Conservation (phyloP, 306 rosid genomes). For the Prunus persica region DNA sequence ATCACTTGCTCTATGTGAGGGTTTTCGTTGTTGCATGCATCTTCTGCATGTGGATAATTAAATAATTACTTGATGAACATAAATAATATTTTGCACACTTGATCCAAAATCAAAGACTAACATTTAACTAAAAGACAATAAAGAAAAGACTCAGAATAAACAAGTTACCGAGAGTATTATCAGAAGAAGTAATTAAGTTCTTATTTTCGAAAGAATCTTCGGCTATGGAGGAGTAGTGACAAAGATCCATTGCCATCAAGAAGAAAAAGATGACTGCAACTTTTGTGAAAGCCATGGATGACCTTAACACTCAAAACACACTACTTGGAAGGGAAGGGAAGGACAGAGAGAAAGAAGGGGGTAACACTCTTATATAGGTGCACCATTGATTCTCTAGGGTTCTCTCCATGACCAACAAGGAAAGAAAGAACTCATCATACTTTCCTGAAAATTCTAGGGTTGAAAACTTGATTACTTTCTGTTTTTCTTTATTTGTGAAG, state of each 20-base stretch:
- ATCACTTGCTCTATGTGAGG: background rate
- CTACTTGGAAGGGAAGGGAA: too few relatives aligned
- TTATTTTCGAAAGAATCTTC: background rate
- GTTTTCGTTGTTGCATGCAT: background rate
- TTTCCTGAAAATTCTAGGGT: background rate
- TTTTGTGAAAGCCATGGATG: background rate
- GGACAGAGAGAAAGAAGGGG: background rate
- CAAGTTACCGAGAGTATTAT: too few relatives aligned
- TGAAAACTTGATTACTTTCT: background rate
- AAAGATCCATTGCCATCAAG: background rate
- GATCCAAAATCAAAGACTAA: too few relatives aligned
- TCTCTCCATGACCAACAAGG: too few relatives aligned
- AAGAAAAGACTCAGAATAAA: background rate
- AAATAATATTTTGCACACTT: too few relatives aligned
- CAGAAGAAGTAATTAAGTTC: too few relatives aligned
- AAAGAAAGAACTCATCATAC: background rate
- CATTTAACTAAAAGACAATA: too few relatives aligned
- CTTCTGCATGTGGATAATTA: background rate
- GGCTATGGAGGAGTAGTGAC: background rate
- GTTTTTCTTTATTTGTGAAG: background rate
- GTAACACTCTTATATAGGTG: too few relatives aligned
- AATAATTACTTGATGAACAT: background rate
- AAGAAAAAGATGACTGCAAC: background rate
- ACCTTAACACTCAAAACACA: background rate
- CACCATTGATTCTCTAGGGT: too few relatives aligned